phyloP scores from a whole-genome alignment of 768 basidiomycete species.

The Lepiota brunneoincarnata region DNA sequence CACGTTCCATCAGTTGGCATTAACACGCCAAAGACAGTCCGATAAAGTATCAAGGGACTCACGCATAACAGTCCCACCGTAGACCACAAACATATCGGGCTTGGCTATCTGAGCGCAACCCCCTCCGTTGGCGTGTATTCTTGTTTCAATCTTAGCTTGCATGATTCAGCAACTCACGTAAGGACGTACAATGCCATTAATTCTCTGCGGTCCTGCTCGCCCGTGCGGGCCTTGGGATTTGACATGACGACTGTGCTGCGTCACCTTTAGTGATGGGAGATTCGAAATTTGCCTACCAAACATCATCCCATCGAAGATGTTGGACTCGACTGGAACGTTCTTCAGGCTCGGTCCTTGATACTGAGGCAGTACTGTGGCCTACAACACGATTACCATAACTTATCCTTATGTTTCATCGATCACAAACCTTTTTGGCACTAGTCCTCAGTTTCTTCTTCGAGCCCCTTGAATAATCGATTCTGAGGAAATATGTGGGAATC shows the following conservation, averaged over 20 bases:
- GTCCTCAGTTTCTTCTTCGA: conserved; percentile 61
- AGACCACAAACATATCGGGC: conserved; percentile 55
- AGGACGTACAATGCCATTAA: conserved; percentile 60
- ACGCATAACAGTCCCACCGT: conserved; percentile 72
- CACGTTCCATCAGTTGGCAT: background rate
- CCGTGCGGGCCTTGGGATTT: conserved; percentile 68
- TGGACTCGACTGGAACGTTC: conserved; percentile 54
- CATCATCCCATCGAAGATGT: conserved; percentile 70
- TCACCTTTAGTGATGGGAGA: conserved; percentile 2
- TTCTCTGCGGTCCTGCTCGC: conserved; percentile 66
- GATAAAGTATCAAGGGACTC: conserved; percentile 24
- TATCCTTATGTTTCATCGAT: background rate
- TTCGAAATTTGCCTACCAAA: conserved; percentile 59
- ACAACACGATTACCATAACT: conserved; percentile 2
- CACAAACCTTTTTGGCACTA: conserved; percentile 46
- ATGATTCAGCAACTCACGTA: background rate
- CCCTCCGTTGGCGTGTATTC: conserved; percentile 73
- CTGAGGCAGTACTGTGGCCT: conserved; percentile 63
- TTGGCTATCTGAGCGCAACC: conserved; percentile 58
- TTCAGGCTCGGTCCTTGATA: conserved; percentile 65
- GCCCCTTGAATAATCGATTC: conserved; percentile 18
- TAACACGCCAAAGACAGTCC: background rate
- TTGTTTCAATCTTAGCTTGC: conserved; percentile 22
- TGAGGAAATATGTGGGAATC: background rate
- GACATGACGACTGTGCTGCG: conserved; percentile 60